Evolutionary conservation across 2,329 filamentous ascomycete species (phyloP).

Genomic region (Aspergillus udagawae): DNA sequence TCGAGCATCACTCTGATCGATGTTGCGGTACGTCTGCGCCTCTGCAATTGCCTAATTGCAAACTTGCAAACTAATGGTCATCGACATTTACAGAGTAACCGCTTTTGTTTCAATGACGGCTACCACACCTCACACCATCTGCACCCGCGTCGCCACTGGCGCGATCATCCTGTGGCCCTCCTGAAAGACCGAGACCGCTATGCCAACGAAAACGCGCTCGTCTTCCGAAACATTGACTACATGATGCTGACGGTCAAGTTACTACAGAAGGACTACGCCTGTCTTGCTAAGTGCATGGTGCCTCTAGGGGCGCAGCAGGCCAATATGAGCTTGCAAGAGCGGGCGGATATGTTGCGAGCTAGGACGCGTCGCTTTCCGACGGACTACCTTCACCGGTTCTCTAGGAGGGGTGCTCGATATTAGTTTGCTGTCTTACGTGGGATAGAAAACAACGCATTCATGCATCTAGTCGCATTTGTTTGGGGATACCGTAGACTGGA

Average conservation of each 20-base stretch:
- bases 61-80: too few species aligned
- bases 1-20: constrained; percentile 78
- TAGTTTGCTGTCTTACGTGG: neutral
- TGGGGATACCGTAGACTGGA: too few species aligned
- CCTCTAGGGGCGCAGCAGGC: constrained; percentile 67
- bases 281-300: constrained; percentile 66
- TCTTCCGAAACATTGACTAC: constrained; percentile 79
- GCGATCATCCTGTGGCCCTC: constrained; percentile 72
- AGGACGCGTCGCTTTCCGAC: constrained; percentile 58
- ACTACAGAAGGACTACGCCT: constrained; percentile 65
- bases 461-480: too few species aligned
- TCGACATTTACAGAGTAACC: constrained; percentile 55
- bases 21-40: constrained; percentile 58
- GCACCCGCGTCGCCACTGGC: constrained; percentile 62
- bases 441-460: neutral
- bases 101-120: constrained; percentile 77
- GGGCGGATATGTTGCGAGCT: constrained; percentile 57
- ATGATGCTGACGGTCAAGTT: constrained; percentile 68
- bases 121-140: constrained; percentile 63
- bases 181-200: constrained; percentile 66
- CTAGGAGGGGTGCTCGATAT: neutral
- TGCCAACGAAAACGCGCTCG: constrained; percentile 62
- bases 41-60: too few species aligned
- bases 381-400: neutral
- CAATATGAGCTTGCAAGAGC: constrained; percentile 60